Evolutionary conservation across 2,329 filamentous ascomycete genomes (phyloP).

Genomic region (Fusarium guadeloupense): DNA sequence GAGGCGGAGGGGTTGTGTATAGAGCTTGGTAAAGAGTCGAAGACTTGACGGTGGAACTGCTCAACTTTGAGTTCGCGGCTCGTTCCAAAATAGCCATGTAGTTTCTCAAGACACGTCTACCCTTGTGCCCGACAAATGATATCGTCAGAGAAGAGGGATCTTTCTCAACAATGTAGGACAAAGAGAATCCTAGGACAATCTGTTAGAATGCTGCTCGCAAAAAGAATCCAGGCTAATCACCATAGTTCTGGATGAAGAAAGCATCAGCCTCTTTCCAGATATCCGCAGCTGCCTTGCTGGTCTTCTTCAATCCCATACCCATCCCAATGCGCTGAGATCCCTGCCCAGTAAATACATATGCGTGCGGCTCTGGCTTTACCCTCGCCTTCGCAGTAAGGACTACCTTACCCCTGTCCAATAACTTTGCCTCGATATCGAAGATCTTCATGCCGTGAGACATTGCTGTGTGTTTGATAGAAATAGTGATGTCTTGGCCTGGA

Average conservation of each 20-base stretch:
- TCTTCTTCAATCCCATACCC: not conserved
- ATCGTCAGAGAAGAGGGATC: not conserved
- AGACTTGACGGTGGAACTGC: too few species aligned
- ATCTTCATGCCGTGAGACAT: not conserved
- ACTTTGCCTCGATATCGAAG: not conserved
- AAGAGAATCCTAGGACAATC: not conserved
- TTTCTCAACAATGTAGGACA: not conserved
- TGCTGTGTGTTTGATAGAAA: not conserved
- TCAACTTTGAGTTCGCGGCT: too few species aligned
- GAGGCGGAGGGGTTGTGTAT: not conserved
- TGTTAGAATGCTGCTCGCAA: not conserved
- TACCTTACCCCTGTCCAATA: not conserved
- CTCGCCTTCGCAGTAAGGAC: not conserved
- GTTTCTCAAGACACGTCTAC: not conserved
- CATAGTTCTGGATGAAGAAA: not conserved
- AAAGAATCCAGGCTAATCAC: not conserved
- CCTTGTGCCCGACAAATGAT: not conserved
- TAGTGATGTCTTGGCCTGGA: not conserved
- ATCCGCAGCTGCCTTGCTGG: not conserved
- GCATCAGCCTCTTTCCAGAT: not conserved
- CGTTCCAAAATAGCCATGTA: not conserved
- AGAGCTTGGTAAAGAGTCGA: too few species aligned
- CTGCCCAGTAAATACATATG: not conserved
- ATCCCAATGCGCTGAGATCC: not conserved
- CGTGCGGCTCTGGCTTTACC: not conserved